Percentiles rank a stretch among this genome's conserved stretches.
phyloP scores from a whole-genome alignment of 1,284 basidiomycete genomes.

The Ustilago crameri region DNA sequence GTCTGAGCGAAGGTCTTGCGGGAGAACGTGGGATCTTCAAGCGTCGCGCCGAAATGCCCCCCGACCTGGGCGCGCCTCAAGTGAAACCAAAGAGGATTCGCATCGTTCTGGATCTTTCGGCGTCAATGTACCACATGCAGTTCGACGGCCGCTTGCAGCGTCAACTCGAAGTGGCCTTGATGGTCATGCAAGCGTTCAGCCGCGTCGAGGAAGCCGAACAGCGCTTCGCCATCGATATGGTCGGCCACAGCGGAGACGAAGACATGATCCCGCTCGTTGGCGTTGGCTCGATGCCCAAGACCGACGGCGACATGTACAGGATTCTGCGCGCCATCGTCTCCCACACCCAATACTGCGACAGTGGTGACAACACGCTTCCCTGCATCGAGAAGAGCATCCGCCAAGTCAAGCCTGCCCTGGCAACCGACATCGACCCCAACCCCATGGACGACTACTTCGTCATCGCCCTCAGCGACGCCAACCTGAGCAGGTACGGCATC shows the following conservation, averaged over 20 bases:
- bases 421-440: slow-evolving; percentile 14
- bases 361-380: slow-evolving; percentile 58
- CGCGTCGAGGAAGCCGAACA: slow-evolving; percentile 44
- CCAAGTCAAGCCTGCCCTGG: slow-evolving; percentile 39
- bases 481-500: slow-evolving; percentile 68
- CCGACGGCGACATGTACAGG: slow-evolving; percentile 61
- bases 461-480: slow-evolving; percentile 68
- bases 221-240: slow-evolving; percentile 66
- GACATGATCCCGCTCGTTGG: slow-evolving; percentile 64
- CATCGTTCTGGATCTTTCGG: slow-evolving; percentile 67
- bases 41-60: slow-evolving; percentile 62
- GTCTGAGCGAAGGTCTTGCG: slow-evolving; percentile 67
- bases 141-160: slow-evolving; percentile 64
- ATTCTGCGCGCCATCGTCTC: slow-evolving; percentile 59
- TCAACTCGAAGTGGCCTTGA: slow-evolving; percentile 62
- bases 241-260: slow-evolving; percentile 67
- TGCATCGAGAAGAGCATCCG: slow-evolving; percentile 53
- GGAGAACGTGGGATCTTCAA: slow-evolving; percentile 69
- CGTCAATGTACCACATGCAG: slow-evolving; percentile 66
- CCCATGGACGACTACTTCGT: slow-evolving; percentile 69
- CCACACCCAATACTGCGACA: slow-evolving; percentile 61
- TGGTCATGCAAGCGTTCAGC: slow-evolving; percentile 68
- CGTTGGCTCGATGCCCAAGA: slow-evolving; percentile 53
- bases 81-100: slow-evolving; percentile 69
- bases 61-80: slow-evolving; percentile 65